Base-by-base conservation (phyloP, 148 eudicot species). In the Pouteria glomerata region DNA sequence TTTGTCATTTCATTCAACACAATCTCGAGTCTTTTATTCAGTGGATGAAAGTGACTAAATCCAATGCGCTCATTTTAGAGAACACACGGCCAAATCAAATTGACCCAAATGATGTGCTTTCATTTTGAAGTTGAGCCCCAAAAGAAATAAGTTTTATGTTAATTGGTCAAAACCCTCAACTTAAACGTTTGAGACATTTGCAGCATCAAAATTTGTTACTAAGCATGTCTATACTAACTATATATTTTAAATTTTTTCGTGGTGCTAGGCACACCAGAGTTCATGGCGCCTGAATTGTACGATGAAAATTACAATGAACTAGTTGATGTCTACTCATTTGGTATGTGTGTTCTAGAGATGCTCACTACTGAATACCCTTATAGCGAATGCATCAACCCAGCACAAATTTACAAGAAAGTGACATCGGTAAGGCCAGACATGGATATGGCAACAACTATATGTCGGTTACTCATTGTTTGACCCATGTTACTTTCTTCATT, bases 271-370 rank as follows among this genome's bases (percentile, higher is more conserved):
- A 88, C 93, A 74, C 90, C 88, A 7, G 93, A 84, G 74, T 89
- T 89, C 75, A 89, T 89, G 93, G 93, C 93, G 19, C 93, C 93
- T 12, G 93, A 89, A 71, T 58, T 89, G 1, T 89, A 89, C 16
- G 90, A 89, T 24, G 90, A 89, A 76, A 79, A 79, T 69, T 89
- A 86, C 78, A 74, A 89, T 27, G 90, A 86, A 63, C 79, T 89
- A 8, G 93, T 89, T 57, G 93, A 88, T 77, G 86, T 84, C 24
- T 88, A 88, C 57, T 84, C 93, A 15, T 88, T 84, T 66, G 80
- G 87, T 30, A 84, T 84, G 87, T 84, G 83, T 18, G 67, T 84
- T 27, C 47, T 84, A 18, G 87, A 84, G 82, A 81, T 84, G 85
- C 74, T 84, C 23, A 84, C 87, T n/a, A 68, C 53, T 50, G 87